Evolutionary conservation across 768 basidiomycete genomes (phyloP), one percentile per base, ranked within the genome.

Genomic region (Russula dissimulans): DNA sequence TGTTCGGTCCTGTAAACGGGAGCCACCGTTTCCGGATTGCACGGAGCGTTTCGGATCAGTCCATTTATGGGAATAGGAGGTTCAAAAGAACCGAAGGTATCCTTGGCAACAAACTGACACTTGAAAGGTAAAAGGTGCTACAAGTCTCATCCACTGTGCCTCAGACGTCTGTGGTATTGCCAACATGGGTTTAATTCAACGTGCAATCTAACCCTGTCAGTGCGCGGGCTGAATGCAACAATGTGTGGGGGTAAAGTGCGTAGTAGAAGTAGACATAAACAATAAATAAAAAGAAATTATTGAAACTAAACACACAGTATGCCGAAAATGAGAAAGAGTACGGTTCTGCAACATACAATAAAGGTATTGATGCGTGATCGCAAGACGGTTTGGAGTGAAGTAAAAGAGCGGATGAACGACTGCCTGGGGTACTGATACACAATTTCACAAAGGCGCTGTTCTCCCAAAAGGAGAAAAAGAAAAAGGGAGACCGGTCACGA

Each of bases 331-430:
- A 34, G 50, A 61, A 51, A 32, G 1, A 26, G 54, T 22, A 29
- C 29, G 42, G 54, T 38, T 38, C 51, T 36, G 36, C 51, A 54
- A 44, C 32, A 38, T 43, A 61, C 48, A 53, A 34, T 62, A 58
- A 54, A 54, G 52, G 57, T 62, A 57, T 51, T 41, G 51, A 18
- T 54, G 59, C 56, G 53, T 36, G n/a, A 15, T 63, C 53, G 60
- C 60, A 54, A 49, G 52, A 22, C n/a, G 47, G 36, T 34, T 29
- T 45, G 34, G 45, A 18, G 39, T 10, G 47, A 22, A 32, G 22
- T 41, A 49, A 50, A 31, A 6, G 39, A 57, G 39, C 18, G 51
- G 10, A 18, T 43, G 39, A 34, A 41, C 36, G 39, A 38, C 39
- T 39, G 50, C 45, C 43, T 45, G 15, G 14, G 15, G 4, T 53